A percentile compares a stretch with the other conserved stretches of the same genome.
These are phyloP conservation scores for Musa schizocarpa DNA, from an alignment of 176 grass and related monocot species.

Conservation along the genomic window DNA sequence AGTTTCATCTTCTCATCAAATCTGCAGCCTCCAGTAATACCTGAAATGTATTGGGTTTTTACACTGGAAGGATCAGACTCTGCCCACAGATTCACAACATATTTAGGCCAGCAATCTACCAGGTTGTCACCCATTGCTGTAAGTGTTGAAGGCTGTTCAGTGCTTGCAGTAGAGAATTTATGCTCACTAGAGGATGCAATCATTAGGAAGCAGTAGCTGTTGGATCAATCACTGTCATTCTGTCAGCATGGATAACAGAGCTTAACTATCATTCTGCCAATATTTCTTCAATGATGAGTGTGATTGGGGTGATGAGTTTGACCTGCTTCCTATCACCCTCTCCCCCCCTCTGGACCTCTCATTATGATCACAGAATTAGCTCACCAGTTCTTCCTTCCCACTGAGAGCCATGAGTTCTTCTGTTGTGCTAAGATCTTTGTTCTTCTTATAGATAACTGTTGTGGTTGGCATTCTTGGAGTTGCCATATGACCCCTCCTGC, in stretches of 20 bases:
- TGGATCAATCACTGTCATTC: background rate
- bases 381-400: too few relatives aligned
- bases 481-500: too few relatives aligned
- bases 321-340: background rate
- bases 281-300: constrained; percentile 2
- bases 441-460: too few relatives aligned
- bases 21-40: too few relatives aligned
- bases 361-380: too few relatives aligned
- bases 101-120: background rate
- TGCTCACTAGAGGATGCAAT: background rate
- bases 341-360: too few relatives aligned
- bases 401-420: too few relatives aligned
- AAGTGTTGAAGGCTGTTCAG: background rate
- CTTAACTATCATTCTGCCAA: background rate
- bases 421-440: too few relatives aligned
- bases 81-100: background rate
- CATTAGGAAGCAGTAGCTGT: background rate
- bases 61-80: background rate
- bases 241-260: background rate
- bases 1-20: too few relatives aligned
- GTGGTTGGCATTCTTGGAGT: too few relatives aligned
- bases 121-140: background rate
- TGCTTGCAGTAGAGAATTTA: background rate
- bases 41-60: too few relatives aligned
- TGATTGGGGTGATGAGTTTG: background rate